Evolutionary conservation across 352 stramenopile species (phyloP).

Genomic region (Pythium monospermum): DNA sequence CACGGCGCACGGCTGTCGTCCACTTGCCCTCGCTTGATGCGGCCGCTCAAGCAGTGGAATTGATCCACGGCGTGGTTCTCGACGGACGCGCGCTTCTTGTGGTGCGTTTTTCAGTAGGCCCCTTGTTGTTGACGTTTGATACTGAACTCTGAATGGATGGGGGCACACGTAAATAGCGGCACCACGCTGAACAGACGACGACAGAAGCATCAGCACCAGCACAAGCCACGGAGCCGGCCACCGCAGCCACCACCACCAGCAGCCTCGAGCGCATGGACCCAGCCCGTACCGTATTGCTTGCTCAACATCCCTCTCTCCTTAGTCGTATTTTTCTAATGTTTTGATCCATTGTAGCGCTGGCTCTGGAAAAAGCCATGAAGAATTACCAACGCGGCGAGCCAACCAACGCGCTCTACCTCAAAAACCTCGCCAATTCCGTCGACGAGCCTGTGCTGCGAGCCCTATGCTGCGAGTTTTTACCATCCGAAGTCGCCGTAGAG

Average conservation of each 20-base stretch:
- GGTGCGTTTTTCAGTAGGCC: slow-evolving; percentile 22
- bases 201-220: not conserved
- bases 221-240: not conserved
- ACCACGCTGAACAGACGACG: not conserved
- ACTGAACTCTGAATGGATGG: not conserved
- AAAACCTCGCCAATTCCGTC: slow-evolving; percentile 69
- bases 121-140: not conserved
- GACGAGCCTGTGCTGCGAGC: slow-evolving; percentile 11
- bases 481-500: slow-evolving; percentile 11
- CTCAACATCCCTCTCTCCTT: too few relatives aligned
- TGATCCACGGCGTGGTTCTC: slow-evolving; percentile 47
- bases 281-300: too few relatives aligned
- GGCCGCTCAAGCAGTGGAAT: slow-evolving; percentile 34
- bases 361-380: slow-evolving; percentile 55
- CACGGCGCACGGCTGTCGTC: slow-evolving; percentile 17
- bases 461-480: slow-evolving; percentile 1
- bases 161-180: not conserved
- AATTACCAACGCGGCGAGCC: slow-evolving; percentile 56
- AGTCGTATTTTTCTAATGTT: too few relatives aligned
- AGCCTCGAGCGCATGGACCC: too few relatives aligned
- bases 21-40: slow-evolving; percentile 25
- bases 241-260: too few relatives aligned
- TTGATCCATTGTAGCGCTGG: slow-evolving; percentile 25
- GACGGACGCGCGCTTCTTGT: slow-evolving; percentile 42
- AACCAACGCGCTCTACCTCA: slow-evolving; percentile 68